Conservation (phyloP, 1,284 basidiomycete species). For the Sphaerobolus stellatus region DNA sequence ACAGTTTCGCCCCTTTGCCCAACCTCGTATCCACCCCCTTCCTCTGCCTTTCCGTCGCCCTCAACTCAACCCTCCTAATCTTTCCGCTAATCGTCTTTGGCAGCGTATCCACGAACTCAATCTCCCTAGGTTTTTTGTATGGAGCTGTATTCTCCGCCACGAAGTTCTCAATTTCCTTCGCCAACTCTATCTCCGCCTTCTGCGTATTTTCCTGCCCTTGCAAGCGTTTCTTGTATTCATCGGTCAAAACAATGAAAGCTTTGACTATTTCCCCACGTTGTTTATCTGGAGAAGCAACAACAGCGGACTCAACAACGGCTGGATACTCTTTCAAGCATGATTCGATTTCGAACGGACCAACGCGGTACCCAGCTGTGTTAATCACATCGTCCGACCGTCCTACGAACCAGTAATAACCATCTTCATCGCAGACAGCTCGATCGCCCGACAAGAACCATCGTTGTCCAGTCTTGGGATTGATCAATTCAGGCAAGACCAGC, state of each 20-base stretch:
- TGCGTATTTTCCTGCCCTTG: background rate
- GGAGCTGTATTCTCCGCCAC: conserved; percentile 1
- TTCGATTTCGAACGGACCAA: conserved; percentile 5
- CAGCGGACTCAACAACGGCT: background rate
- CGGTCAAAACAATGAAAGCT: conserved; percentile 4
- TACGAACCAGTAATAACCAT: conserved; percentile 4
- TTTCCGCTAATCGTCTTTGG: conserved; percentile 4
- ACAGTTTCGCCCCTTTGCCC: too few species aligned
- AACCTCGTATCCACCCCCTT: too few species aligned
- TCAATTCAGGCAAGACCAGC: background rate
- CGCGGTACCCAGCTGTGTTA: conserved; percentile 1
- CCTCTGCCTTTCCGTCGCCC: background rate
- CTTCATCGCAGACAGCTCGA: background rate
- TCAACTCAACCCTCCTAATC: background rate
- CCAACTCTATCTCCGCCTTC: background rate
- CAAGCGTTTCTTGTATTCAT: background rate
- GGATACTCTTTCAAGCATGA: conserved; percentile 1
- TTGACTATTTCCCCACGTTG: conserved; percentile 2
- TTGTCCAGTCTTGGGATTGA: background rate
- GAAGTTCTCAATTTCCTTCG: conserved; percentile 1
- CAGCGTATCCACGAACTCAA: conserved; percentile 3
- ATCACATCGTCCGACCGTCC: conserved; percentile 5
- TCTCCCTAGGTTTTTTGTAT: conserved; percentile 4
- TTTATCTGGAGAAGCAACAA: background rate
- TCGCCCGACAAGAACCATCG: conserved; percentile 3